Base-by-base conservation (phyloP, 148 eudicot species). In the Beta vulgaris region DNA sequence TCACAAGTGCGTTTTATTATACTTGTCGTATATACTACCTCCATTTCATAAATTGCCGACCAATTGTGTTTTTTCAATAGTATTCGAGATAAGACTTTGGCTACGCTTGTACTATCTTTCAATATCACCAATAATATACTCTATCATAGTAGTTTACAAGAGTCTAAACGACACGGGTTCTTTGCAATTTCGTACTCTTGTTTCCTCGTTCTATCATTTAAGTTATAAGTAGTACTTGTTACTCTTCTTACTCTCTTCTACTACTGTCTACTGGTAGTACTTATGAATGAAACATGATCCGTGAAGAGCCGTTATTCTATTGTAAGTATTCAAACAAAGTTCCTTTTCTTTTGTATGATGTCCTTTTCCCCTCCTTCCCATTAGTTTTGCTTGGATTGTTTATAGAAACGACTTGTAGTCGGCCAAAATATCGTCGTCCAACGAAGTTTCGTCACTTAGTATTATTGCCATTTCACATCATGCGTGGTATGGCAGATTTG, bases 401-500 rank as follows among this genome's bases (percentile, higher is more conserved):
- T 23, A 7, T 16, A 51, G 23, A 57, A 57, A 21, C 15, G 25
- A 35, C 42, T 16, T 6, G 2, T 5, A 69, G 4, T 10, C 3
- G 14, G 79, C 74, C 79, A 66, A 76, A 31, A 76, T 48, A 59
- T 58, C 74, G 68, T 28, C 74, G 13, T 76, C 74, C 1, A 42
- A 76, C 67, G 79, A 76, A 76, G 79, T 57, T 76, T 76, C 79
- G 49, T 44, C 71, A 16, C 73, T 55, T 68, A 76, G 39, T 23
- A 68, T 68, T 62, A 62, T 48, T 75, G 53, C 37, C 42, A 25
- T 42, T 29, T 67, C 78, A 55, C 57, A 54, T 65, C 72, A 36
- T 25, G 48, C 63, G 53, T 75, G 69, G 19, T 69, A 18, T 11
- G 31, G 18, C 19, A 68, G 7, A 16, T 21, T 16, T 7, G 67